Evolutionary conservation across 306 rosid genomes (phyloP), one percentile per base, ranked within the genome.

Genomic region (Acacia confusa): DNA sequence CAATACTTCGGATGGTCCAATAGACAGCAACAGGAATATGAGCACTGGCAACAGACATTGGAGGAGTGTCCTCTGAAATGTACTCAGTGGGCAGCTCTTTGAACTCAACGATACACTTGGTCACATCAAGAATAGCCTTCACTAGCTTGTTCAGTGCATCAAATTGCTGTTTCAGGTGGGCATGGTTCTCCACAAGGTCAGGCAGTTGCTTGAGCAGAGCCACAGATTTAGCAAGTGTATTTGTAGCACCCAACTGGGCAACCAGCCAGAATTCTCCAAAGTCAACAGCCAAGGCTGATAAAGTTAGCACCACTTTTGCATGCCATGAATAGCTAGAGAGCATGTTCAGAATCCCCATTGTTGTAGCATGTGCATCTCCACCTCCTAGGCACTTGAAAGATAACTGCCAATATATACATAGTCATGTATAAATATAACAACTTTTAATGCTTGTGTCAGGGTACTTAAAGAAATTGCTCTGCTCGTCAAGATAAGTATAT

Each of bases 211-310:
- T 91, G 27, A 91, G 85, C 69, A 85, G 61, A 27, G 90, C 89
- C 30, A 91, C 81, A 0, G 86, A 82, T 82, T 86, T 91, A 82
- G 95, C 92, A 7, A 91, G 87, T 71, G 85, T 43, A 17, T 85
- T 79, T 67, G 84, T 10, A 9, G 86, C 45, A 78, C 86, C 80
- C 27, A 78, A 83, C 65, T 88, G 88, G 80, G 78, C 81, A 63
- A 89, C 83, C 15, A 89, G 93, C 90, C 92, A 86, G 74, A 88
- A 83, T 61, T 91, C 92, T 25, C 92, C 91, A 65, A 80, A 85
- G 79, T 60, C 82, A 40, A 84, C 84, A 28, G 89, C 72, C 72
- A 88, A 88, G 3, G 88, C 90, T 7, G 91, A 89, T 16, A 91
- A 47, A 14, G 86, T 13, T 25, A 89, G 60, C 72, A 82, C 95